Evolutionary conservation across 345 rosid species (phyloP), one percentile per base, ranked within the genome.

Genomic region (Hibiscus syriacus): DNA sequence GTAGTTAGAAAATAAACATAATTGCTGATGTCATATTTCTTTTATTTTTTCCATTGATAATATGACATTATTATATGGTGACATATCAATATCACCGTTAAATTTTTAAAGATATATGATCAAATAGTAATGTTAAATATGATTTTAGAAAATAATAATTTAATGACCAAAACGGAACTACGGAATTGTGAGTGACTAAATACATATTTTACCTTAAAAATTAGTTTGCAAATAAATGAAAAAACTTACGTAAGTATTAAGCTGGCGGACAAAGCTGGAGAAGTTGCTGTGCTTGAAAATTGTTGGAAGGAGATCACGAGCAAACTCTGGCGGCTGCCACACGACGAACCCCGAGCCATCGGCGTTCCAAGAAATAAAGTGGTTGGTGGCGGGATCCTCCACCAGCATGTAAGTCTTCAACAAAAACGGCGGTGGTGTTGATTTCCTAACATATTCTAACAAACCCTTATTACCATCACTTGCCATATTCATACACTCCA

Each of bases 201-300:
- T n/a, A n/a, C n/a, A n/a, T n/a, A n/a, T n/a, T n/a, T n/a, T n/a
- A n/a, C n/a, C n/a, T n/a, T n/a, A n/a, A n/a, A n/a, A n/a, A n/a
- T n/a, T n/a, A n/a, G n/a, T n/a, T 11, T 60, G 29, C 4, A 17
- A 19, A 11, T 9, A 39, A 49, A 2, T 7, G 54, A 19, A 50
- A 20, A 19, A 16, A 81, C 94, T 46, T 82, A 90, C 97, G 29
- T 88, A 91, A 66, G 97, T 53, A 53, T 53, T 53, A 53, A 53
- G 57, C 16, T 53, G 57, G 6, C 57, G 57, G 29, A 53, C 85
- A 52, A 91, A 91, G 88, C 95, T 88, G 27, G 97, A 89, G 88
- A 91, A 91, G 76, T 91, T 89, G 85, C 88, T 82, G 64, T 91
- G 96, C 81, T 91, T 91, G 83, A 91, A 91, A 71, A 87, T 87